phyloP scores from a whole-genome alignment of 2,329 filamentous ascomycete genomes.

The Cladosporium sp. region DNA sequence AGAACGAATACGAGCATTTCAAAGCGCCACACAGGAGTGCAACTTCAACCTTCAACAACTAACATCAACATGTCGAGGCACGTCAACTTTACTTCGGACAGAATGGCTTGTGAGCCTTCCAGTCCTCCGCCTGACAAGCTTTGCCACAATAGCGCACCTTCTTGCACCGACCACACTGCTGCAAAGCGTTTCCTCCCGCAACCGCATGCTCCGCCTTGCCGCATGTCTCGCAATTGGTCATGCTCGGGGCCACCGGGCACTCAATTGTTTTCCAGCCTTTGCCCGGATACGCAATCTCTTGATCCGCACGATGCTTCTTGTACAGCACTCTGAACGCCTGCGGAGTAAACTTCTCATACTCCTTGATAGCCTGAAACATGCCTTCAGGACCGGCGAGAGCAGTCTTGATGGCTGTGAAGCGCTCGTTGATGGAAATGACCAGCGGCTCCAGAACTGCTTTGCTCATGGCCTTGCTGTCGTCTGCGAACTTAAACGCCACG shows the following conservation, averaged over 20 bases:
- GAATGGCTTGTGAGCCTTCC: slow-evolving; percentile 21
- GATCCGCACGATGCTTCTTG: slow-evolving; percentile 17
- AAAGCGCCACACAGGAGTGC: no score
- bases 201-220: slow-evolving; percentile 1
- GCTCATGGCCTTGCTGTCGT: not conserved
- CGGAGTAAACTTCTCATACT: slow-evolving; percentile 15
- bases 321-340: slow-evolving; percentile 18
- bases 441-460: slow-evolving; percentile 15
- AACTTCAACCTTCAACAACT: no score
- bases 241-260: slow-evolving; percentile 11
- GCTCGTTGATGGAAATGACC: slow-evolving; percentile 13
- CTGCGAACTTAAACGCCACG: not conserved
- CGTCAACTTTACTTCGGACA: not conserved
- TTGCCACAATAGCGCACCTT: slow-evolving; percentile 19
- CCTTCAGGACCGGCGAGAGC: slow-evolving; percentile 2
- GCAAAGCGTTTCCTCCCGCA: not conserved
- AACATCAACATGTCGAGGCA: not conserved
- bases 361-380: not conserved
- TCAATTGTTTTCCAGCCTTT: slow-evolving; percentile 12
- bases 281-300: not conserved
- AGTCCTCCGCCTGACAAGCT: slow-evolving; percentile 19
- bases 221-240: slow-evolving; percentile 12
- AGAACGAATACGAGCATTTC: no score
- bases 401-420: slow-evolving; percentile 12
- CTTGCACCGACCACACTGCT: slow-evolving; percentile 18